Percentiles rank a stretch among this genome's conserved stretches.
These are phyloP conservation scores for Aspergillus funiculosus DNA, from an alignment of 495 filamentous ascomycete species.

Conservation along the genomic window DNA sequence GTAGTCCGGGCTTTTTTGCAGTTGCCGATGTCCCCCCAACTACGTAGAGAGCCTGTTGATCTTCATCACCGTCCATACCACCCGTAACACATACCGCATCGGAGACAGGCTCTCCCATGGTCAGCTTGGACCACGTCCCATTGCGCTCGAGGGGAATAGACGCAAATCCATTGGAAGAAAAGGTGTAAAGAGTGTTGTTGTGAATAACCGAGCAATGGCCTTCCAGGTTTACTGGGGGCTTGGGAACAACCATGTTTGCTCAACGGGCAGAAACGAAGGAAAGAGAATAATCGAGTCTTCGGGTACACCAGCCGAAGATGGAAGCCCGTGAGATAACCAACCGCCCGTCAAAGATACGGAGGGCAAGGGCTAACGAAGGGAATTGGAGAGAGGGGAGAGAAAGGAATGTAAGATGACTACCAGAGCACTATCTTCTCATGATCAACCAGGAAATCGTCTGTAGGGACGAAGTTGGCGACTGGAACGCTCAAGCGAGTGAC, in stretches of 20 bases:
- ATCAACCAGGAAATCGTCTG: conserved; percentile 14
- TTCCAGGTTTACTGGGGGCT: conserved; percentile 58
- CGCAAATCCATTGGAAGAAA: conserved; percentile 68
- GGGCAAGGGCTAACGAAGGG: conserved; percentile 8
- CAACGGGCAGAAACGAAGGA: conserved; percentile 1
- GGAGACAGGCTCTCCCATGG: conserved; percentile 59
- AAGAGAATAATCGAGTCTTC: conserved; percentile 15
- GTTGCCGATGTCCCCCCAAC: conserved; percentile 65
- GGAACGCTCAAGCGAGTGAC: conserved; percentile 4
- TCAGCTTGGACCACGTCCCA: conserved; percentile 61
- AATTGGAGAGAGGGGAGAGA: background rate
- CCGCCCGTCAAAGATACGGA: conserved; percentile 19
- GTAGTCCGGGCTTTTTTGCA: conserved; percentile 65
- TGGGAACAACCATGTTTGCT: conserved; percentile 56
- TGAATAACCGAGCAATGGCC: conserved; percentile 78
- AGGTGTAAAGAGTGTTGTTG: conserved; percentile 81
- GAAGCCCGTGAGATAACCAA: conserved; percentile 25
- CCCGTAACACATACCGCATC: conserved; percentile 73
- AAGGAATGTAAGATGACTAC: conserved; percentile 31
- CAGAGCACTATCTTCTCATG: conserved; percentile 45
- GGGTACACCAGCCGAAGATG: conserved; percentile 32
- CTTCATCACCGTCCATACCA: conserved; percentile 45
- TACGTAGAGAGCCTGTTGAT: conserved; percentile 67
- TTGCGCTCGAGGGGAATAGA: conserved; percentile 63
- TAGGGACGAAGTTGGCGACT: conserved; percentile 9